Conservation (phyloP, 2,329 filamentous ascomycete genomes). For the Arthrobotrys sphaeroides region DNA sequence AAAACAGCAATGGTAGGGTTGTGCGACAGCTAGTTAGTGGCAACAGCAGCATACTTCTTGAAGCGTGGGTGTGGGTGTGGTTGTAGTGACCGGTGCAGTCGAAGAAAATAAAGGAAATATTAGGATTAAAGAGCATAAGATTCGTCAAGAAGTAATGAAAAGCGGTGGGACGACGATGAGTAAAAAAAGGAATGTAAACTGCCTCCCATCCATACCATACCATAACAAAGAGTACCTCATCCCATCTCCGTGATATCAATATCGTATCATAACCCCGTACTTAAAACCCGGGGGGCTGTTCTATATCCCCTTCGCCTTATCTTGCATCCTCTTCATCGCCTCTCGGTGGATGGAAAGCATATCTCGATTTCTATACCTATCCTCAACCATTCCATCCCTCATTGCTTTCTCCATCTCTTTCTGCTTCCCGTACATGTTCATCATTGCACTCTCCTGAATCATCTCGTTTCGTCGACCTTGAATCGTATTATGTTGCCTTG, state of each 20-base stretch:
- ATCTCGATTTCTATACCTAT: slow-evolving; percentile 78
- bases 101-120: slow-evolving; percentile 13
- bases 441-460: slow-evolving; percentile 71
- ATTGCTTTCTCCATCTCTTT: slow-evolving; percentile 69
- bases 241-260: slow-evolving; percentile 25
- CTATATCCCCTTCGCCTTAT: slow-evolving; percentile 63
- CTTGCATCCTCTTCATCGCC: slow-evolving; percentile 82
- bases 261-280: background rate
- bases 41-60: slow-evolving; percentile 12
- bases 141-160: slow-evolving; percentile 8
- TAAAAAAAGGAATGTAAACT: slow-evolving; percentile 2
- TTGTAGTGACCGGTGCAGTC: background rate
- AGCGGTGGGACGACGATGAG: no score
- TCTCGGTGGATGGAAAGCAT: slow-evolving; percentile 81
- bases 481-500: slow-evolving; percentile 64
- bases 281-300: background rate
- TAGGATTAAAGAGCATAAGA: slow-evolving; percentile 30
- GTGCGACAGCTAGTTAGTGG: background rate
- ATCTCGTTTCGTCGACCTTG: slow-evolving; percentile 69
- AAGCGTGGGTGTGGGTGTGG: background rate
- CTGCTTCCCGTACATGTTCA: slow-evolving; percentile 66
- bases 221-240: slow-evolving; percentile 18
- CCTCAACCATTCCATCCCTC: slow-evolving; percentile 73
- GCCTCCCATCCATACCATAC: slow-evolving; percentile 37
- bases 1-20: background rate